Evolutionary conservation across 83 land plant species (phyloP).

Genomic region (Thuja plicata): DNA sequence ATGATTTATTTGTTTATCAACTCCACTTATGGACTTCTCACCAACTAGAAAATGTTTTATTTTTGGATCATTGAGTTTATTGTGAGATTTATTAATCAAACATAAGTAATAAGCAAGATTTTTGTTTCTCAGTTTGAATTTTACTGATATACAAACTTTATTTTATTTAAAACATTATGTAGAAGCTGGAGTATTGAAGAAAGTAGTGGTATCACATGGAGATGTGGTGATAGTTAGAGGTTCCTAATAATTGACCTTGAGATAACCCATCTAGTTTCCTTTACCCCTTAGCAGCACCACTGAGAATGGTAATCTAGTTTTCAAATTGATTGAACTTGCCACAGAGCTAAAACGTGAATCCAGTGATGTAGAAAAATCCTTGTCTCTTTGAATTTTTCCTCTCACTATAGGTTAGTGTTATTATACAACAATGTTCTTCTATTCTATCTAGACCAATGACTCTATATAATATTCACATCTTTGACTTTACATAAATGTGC

Average conservation of each 20-base stretch:
- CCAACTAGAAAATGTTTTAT: background rate
- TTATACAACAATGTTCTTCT: too few relatives aligned
- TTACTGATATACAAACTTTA: background rate
- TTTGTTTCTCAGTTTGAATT: slow-evolving; percentile 1
- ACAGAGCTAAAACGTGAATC: too few relatives aligned
- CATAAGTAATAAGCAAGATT: background rate
- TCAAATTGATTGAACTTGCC: slow-evolving; percentile 71
- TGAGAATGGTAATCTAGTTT: slow-evolving; percentile 44
- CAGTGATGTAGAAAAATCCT: slow-evolving; percentile 45
- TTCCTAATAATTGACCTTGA: slow-evolving; percentile 82
- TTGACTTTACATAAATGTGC: too few relatives aligned
- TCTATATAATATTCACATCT: too few relatives aligned
- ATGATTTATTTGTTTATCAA: background rate
- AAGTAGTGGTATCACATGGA: slow-evolving; percentile 84
- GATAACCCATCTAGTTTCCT: too few relatives aligned
- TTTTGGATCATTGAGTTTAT: background rate
- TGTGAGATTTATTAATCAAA: background rate
- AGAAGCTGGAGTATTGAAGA: too few relatives aligned
- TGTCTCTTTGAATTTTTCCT: too few relatives aligned
- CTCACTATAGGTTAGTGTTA: too few relatives aligned
- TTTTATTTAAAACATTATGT: slow-evolving; percentile 80
- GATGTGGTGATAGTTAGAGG: slow-evolving; percentile 87
- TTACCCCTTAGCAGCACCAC: slow-evolving; percentile 53
- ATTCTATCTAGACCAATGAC: too few relatives aligned
- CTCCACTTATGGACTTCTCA: background rate